phyloP scores from a whole-genome alignment of 2,329 filamentous ascomycete species.

The Xylariaceae sp. region DNA sequence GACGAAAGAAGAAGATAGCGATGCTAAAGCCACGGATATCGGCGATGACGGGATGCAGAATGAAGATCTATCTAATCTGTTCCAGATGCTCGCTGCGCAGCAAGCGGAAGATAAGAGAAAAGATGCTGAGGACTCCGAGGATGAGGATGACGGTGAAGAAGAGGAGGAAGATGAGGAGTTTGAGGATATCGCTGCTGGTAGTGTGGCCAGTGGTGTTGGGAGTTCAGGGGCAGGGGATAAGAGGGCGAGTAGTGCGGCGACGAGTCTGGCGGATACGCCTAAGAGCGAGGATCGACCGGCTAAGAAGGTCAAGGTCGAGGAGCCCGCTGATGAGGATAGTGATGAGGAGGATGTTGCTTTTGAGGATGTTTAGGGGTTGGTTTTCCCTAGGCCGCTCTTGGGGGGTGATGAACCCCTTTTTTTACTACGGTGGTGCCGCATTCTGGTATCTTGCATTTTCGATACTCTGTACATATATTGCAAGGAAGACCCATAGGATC shows the following conservation, averaged over 20 bases:
- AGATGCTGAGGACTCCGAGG: constrained; percentile 43
- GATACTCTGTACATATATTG: no score
- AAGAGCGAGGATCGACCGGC: constrained; percentile 38
- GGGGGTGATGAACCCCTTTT: no score
- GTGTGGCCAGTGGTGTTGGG: constrained; percentile 17
- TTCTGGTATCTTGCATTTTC: no score
- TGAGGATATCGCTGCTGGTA: constrained; percentile 31
- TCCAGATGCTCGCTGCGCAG: constrained; percentile 62
- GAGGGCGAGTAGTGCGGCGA: constrained; percentile 28
- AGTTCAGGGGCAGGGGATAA: constrained; percentile 24
- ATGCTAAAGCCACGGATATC: constrained; percentile 40
- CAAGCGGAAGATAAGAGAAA: constrained; percentile 48
- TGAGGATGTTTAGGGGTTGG: constrained; percentile 40
- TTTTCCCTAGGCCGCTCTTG: not conserved
- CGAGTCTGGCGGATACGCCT: constrained; percentile 30
- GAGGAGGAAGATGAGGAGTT: constrained; percentile 32
- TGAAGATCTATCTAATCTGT: constrained; percentile 62
- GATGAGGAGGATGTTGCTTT: constrained; percentile 42
- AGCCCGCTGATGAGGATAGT: constrained; percentile 33
- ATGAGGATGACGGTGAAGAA: constrained; percentile 29
- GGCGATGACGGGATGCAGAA: constrained; percentile 46
- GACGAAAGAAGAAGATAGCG: constrained; percentile 43
- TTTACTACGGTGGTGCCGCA: not conserved
- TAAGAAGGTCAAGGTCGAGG: constrained; percentile 51
- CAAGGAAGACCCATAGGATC: no score